Percentiles rank a stretch among this genome's conserved stretches.
phyloP scores from a whole-genome alignment of 495 filamentous ascomycete genomes.

The Darksidea phi region DNA sequence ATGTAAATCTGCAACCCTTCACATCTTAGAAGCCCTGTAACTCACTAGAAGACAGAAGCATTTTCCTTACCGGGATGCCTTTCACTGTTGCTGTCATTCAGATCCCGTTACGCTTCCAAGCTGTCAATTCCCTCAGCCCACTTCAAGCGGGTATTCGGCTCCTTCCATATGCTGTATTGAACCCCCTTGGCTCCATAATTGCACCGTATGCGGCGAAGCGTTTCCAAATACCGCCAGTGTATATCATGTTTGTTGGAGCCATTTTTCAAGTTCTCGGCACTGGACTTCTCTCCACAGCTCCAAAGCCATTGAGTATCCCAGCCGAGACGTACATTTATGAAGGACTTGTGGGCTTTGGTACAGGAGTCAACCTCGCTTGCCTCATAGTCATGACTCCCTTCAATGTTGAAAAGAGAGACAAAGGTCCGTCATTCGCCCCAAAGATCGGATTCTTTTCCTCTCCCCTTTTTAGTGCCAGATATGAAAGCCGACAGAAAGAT shows the following conservation, averaged over 20 bases:
- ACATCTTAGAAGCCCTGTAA: too few species aligned
- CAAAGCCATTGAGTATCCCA: not conserved
- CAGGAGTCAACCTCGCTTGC: not conserved
- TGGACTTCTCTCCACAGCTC: not conserved
- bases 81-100: not conserved
- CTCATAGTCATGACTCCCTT: not conserved
- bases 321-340: slow-evolving; percentile 1
- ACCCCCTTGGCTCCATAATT: not conserved
- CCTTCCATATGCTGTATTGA: not conserved
- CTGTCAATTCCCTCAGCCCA: not conserved
- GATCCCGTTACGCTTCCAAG: slow-evolving; percentile 7
- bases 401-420: slow-evolving; percentile 6
- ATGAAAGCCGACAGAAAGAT: too few species aligned
- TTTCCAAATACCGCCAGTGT: not conserved
- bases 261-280: not conserved
- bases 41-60: too few species aligned
- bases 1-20: too few species aligned
- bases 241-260: not conserved
- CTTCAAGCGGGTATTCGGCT: not conserved
- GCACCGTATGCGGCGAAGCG: not conserved
- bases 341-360: slow-evolving; percentile 1
- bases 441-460: not conserved
- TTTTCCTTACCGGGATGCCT: not conserved
- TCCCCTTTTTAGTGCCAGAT: too few species aligned
- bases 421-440: not conserved